phyloP scores from a whole-genome alignment of 2,329 filamentous ascomycete genomes.

The Verticillium nonalfalfae region DNA sequence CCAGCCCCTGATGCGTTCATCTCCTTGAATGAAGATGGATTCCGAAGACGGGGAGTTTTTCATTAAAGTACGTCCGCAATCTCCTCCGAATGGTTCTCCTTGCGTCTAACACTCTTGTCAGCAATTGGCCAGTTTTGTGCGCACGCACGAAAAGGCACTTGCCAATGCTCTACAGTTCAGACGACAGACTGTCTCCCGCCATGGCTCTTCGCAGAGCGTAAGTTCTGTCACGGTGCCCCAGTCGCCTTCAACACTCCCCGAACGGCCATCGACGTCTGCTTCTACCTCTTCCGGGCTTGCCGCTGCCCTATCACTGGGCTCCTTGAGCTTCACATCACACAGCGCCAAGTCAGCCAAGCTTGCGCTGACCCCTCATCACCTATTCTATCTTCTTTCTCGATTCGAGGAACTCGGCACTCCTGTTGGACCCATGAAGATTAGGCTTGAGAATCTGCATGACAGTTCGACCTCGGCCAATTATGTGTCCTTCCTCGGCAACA shows the following conservation, averaged over 20 bases:
- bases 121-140: conserved; percentile 95
- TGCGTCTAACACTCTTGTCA: conserved; percentile 34
- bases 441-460: conserved; percentile 89
- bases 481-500: conserved; percentile 86
- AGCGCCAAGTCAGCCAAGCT: conserved; percentile 85
- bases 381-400: conserved; percentile 91
- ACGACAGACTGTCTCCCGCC: conserved; percentile 61
- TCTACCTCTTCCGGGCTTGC: conserved; percentile 72
- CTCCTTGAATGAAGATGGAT: conserved; percentile 62
- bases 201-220: conserved; percentile 62
- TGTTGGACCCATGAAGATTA: conserved; percentile 93
- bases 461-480: conserved; percentile 84
- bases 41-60: conserved; percentile 87
- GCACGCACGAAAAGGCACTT: conserved; percentile 93
- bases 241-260: conserved; percentile 47
- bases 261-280: conserved; percentile 58
- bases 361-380: conserved; percentile 88
- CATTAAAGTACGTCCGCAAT: conserved; percentile 61
- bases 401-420: conserved; percentile 89
- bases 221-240: conserved; percentile 50
- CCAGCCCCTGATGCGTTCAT: conserved; percentile 38
- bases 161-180: conserved; percentile 90
- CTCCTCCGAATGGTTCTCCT: not conserved
- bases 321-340: conserved; percentile 78
- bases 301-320: conserved; percentile 78